phyloP scores from a whole-genome alignment of 306 rosid genomes.

The Castanospermum australe region DNA sequence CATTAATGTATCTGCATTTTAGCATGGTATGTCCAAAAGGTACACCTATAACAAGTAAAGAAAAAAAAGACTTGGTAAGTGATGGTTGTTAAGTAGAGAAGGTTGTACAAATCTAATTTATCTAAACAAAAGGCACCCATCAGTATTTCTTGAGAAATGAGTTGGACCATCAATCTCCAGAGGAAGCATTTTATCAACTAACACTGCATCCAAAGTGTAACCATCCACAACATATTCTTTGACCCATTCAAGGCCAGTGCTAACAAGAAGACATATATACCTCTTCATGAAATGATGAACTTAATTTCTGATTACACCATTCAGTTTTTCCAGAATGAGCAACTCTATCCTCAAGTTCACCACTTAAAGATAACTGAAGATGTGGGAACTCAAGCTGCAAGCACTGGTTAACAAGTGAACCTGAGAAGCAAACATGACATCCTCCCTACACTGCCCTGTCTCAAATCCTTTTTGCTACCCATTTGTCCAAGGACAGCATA shows the following conservation, averaged over 20 bases:
- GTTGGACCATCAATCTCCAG: slow-evolving; percentile 79
- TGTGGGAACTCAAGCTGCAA: slow-evolving; percentile 59
- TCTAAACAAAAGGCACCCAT: slow-evolving; percentile 24
- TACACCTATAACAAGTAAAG: slow-evolving; percentile 38
- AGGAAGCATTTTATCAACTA: slow-evolving; percentile 59
- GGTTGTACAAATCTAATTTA: neutral
- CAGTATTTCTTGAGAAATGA: slow-evolving; percentile 74
- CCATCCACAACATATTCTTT: slow-evolving; percentile 56
- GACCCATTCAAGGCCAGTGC: slow-evolving; percentile 66
- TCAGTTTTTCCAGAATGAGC: slow-evolving; percentile 50
- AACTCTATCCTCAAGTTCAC: slow-evolving; percentile 49
- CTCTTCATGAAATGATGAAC: slow-evolving; percentile 69
- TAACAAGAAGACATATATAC: slow-evolving; percentile 61
- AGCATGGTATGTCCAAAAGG: slow-evolving; percentile 65
- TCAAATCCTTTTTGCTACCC: slow-evolving; percentile 51
- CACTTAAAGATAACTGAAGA: slow-evolving; percentile 50
- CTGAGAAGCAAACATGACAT: slow-evolving; percentile 71
- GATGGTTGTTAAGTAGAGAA: neutral
- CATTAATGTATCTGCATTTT: slow-evolving; percentile 57
- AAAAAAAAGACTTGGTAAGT: neutral
- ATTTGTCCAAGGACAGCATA: slow-evolving; percentile 61
- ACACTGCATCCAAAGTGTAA: slow-evolving; percentile 61
- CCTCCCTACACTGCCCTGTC: slow-evolving; percentile 64
- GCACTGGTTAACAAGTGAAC: slow-evolving; percentile 62
- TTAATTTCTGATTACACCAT: slow-evolving; percentile 55